Percentiles rank a stretch among this genome's conserved stretches.
phyloP scores from a whole-genome alignment of 768 basidiomycete species.

The Hortiboletus campestris region DNA sequence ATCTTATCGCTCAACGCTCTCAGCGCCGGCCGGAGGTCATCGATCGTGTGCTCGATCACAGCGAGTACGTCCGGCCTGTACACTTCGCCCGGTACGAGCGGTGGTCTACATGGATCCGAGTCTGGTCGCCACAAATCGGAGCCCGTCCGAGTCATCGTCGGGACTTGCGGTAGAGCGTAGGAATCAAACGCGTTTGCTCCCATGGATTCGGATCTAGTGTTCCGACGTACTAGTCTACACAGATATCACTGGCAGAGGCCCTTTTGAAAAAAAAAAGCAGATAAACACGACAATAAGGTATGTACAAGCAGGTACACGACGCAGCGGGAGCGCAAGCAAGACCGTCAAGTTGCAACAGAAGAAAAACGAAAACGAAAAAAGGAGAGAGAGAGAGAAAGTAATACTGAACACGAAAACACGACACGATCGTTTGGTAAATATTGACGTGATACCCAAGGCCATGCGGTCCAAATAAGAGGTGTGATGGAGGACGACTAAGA shows the following conservation, averaged over 20 bases:
- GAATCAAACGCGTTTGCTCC: neutral
- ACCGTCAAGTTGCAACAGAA: constrained; percentile 15
- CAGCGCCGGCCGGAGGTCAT: constrained; percentile 51
- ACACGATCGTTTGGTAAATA: constrained; percentile 17
- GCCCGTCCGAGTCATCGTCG: neutral
- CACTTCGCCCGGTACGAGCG: constrained; percentile 25
- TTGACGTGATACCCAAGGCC: constrained; percentile 2
- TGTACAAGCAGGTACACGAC: constrained; percentile 33
- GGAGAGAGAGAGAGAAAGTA: neutral
- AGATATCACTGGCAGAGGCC: neutral
- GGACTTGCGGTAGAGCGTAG: neutral
- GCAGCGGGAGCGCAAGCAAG: constrained; percentile 24
- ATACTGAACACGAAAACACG: constrained; percentile 6
- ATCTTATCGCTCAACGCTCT: constrained; percentile 67
- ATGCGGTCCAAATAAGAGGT: constrained; percentile 4
- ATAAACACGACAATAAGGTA: constrained; percentile 38
- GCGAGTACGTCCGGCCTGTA: constrained; percentile 58
- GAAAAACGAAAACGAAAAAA: neutral
- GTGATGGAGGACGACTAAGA: constrained; percentile 18
- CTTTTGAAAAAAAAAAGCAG: constrained; percentile 4
- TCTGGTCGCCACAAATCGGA: constrained; percentile 3
- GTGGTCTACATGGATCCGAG: neutral
- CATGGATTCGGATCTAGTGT: neutral
- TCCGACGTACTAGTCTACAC: constrained; percentile 4
- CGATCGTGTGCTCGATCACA: constrained; percentile 57